Base-by-base conservation (phyloP, 768 basidiomycete species). In the Ramaria sp. region DNA sequence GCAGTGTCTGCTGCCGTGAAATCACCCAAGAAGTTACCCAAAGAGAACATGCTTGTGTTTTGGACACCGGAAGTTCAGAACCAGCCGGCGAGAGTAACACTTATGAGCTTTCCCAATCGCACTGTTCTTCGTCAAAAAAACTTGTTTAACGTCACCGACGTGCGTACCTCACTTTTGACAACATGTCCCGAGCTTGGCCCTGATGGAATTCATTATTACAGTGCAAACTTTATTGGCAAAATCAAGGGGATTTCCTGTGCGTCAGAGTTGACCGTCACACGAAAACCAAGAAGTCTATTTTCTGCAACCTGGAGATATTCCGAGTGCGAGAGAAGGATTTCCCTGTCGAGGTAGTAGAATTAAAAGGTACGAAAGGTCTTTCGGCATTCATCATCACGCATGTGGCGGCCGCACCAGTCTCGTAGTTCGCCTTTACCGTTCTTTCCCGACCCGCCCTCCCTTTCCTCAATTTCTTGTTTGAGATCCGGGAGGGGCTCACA, bases 141-240 rank as follows among this genome's bases (percentile, higher is more conserved):
- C 69, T 68, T 99, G 59, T 98, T 98, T 77, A 94, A 95, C 67
- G 96, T 99, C 54, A 84, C 91, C 2, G 95, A 97, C 79, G 95
- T 92, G 64, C 63, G 82, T 76, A 20, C 20, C 11, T 46, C 22
- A 37, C 6, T 37, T 41, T 51, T 38, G 6, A 39, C 39, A 22
- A 38, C 17, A 15, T 51, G 19, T 38, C 37, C 43, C 19, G 13
- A 39, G 34, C 19, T 39, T 34, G 49, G 49, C 30, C 43, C 17
- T 43, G 11, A 50, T 15, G 17, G 30, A n/a, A 48, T n/a, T n/a
- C 37, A 19, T 43, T 64, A 10, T 65, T n/a, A n/a, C n/a, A 98
- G 94, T 97, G 95, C 70, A 96, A 96, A 73, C 79, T 99, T 43
- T 86, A 88, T 71, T 99, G 92, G 93, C 96, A 99, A 74, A 95